Base-by-base conservation (phyloP, 768 basidiomycete genomes). In the Guyanaporus albipodus region DNA sequence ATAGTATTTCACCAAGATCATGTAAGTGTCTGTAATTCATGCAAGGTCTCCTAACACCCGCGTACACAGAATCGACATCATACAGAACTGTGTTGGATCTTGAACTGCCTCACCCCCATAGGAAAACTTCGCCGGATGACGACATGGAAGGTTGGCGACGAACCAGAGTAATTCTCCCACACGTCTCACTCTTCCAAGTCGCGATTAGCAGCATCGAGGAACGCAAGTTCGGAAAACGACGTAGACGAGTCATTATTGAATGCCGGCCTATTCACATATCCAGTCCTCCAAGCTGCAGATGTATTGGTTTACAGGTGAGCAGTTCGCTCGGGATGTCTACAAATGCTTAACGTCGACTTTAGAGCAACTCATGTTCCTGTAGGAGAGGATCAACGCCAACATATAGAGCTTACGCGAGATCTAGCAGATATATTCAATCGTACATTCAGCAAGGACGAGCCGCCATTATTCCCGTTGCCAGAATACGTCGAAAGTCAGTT, bases 341-440 rank as follows among this genome's bases (percentile, higher is more conserved):
- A 2, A 12, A 7, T 6, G 8, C 39, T 42, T 11, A 41, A 36
- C 19, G 17, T 28, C 12, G 10, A 9, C 8, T 7, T 2, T 52
- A 91, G 93, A 55, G 80, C 92, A 2, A 95, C 92, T 0, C 88
- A 93, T 63, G 87, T 98, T 1, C 95, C 95, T 0, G 94, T 98
- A 6, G 95, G 95, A 21, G 93, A 97, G 58, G 95, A 98, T 63
- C 95, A 97, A 61, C 80, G 82, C 18, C 95, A 98, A 69, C 95
- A 98, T 59, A 77, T 97, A 33, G 93, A 96, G 59, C 79, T 98
- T 0, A 77, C 78, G 15, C 82, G 91, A 24, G 91, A 94, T 56
- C 69, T 96, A 11, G 92, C 90, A 0, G 80, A 88, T n/a, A 70
- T 69, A 8, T 95, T 95, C 71, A 97, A 97, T 62, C 75, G 78